A percentile compares a stretch with the other conserved stretches of the same genome.
Conservation (phyloP, 306 rosid genomes). For the Gastrolobium bilobum region DNA sequence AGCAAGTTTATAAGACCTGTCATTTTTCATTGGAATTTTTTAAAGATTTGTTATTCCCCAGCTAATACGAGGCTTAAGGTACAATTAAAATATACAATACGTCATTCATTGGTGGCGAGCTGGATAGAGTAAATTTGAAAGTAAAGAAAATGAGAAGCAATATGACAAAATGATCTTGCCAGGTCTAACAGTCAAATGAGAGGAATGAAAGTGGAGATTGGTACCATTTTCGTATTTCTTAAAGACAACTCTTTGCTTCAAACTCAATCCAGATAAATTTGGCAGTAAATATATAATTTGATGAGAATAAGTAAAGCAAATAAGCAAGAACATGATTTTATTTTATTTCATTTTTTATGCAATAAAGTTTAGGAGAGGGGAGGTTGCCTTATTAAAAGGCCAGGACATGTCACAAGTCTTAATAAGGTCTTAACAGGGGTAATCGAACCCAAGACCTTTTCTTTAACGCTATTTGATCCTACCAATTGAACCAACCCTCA, state of each 20-base stretch:
- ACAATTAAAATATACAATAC: neutral
- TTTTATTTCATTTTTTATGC: neutral
- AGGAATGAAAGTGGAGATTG: neutral
- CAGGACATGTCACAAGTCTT: neutral
- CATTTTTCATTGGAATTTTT: neutral
- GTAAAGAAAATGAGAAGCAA: conserved; percentile 10
- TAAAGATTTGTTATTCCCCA: neutral
- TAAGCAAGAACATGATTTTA: neutral
- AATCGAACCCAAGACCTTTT: neutral
- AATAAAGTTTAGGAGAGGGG: neutral
- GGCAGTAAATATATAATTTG: neutral
- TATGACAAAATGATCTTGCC: neutral
- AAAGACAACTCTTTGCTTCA: neutral
- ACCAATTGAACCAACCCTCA: neutral
- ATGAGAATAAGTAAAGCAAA: neutral
- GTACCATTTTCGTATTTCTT: neutral
- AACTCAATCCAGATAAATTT: neutral
- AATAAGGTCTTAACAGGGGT: neutral
- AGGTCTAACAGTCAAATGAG: conserved; percentile 17
- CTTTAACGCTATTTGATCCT: neutral
- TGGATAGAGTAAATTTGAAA: conserved; percentile 10
- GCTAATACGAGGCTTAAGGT: conserved; percentile 8
- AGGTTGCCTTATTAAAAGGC: neutral
- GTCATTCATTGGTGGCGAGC: neutral
- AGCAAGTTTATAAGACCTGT: neutral